Evolutionary conservation across 495 filamentous ascomycete genomes (phyloP).

Genomic region (Xeromyces bisporus): DNA sequence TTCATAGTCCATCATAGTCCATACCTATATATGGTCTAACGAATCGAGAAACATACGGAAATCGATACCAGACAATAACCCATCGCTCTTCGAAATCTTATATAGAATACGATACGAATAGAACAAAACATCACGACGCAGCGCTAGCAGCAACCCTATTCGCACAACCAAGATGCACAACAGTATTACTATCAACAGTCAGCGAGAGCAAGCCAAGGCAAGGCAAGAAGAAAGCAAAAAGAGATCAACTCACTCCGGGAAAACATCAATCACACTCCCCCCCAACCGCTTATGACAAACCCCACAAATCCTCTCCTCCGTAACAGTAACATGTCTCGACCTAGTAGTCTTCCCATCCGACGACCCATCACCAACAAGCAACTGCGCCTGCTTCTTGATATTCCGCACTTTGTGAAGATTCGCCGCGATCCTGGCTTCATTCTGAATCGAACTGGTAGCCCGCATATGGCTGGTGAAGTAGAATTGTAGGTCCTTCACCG

Average conservation of each 20-base stretch:
- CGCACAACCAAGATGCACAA: slow-evolving; percentile 76
- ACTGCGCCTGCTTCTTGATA: slow-evolving; percentile 48
- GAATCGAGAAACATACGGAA: slow-evolving; percentile 1
- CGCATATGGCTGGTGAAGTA: slow-evolving; percentile 90
- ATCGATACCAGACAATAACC: no score
- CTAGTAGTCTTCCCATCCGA: slow-evolving; percentile 33
- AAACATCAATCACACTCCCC: slow-evolving; percentile 66
- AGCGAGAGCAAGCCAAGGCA: slow-evolving; percentile 4
- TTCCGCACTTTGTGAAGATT: slow-evolving; percentile 57
- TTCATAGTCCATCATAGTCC: no score
- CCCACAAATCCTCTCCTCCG: slow-evolving; percentile 74
- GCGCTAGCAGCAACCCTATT: slow-evolving; percentile 21
- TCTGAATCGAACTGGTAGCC: slow-evolving; percentile 62
- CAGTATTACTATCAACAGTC: slow-evolving; percentile 31
- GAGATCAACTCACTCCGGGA: slow-evolving; percentile 38
- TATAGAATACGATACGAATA: no score
- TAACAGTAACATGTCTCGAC: slow-evolving; percentile 60
- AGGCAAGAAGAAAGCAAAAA: slow-evolving; percentile 1
- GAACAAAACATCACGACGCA: slow-evolving; percentile 5
- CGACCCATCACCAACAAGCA: slow-evolving; percentile 49
- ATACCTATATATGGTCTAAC: slow-evolving; percentile 2
- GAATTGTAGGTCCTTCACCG: slow-evolving; percentile 62
- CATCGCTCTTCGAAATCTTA: no score
- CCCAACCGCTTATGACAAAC: slow-evolving; percentile 88
- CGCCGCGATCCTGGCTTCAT: slow-evolving; percentile 59